These are phyloP conservation scores for Coniosporium tulheliwenetii DNA, from an alignment of 2,329 filamentous ascomycete species.

Conservation along the genomic window DNA sequence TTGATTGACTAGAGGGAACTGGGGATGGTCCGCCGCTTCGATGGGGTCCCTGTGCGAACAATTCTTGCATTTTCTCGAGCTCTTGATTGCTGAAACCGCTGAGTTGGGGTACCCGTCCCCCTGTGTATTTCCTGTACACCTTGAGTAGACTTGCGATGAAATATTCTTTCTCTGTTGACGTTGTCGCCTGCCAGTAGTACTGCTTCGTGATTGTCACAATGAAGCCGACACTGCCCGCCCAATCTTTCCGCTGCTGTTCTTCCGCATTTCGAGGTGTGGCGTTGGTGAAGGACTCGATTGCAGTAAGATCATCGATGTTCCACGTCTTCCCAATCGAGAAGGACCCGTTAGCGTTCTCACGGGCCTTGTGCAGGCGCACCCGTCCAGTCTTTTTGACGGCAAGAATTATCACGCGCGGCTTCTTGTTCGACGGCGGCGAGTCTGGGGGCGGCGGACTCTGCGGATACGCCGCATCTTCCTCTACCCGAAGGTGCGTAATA, in stretches of 20 bases:
- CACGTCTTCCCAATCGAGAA: conserved; percentile 98
- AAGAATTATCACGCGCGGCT: conserved; percentile 81
- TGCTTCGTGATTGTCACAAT: conserved; percentile 79
- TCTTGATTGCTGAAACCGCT: conserved; percentile 71
- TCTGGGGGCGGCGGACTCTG: conserved; percentile 72
- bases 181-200: conserved; percentile 93
- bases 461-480: conserved; percentile 71
- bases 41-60: not conserved
- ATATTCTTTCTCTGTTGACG: conserved; percentile 93
- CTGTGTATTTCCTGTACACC: conserved; percentile 93
- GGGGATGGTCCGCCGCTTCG: too few species aligned
- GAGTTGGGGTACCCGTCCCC: conserved; percentile 64
- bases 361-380: conserved; percentile 90
- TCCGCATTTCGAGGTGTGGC: conserved; percentile 37
- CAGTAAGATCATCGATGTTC: conserved; percentile 79
- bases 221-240: conserved; percentile 76
- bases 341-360: conserved; percentile 83
- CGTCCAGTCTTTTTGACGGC: conserved; percentile 83
- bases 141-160: conserved; percentile 94
- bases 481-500: conserved; percentile 89
- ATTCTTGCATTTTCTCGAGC: conserved; percentile 55
- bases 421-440: conserved; percentile 60
- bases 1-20: too few species aligned
- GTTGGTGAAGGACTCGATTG: conserved; percentile 68
- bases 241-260: conserved; percentile 49